A percentile compares a stretch with the other conserved stretches of the same genome.
Evolutionary conservation across 768 basidiomycete genomes (phyloP).

Genomic region (Cystobasidium ongulense): DNA sequence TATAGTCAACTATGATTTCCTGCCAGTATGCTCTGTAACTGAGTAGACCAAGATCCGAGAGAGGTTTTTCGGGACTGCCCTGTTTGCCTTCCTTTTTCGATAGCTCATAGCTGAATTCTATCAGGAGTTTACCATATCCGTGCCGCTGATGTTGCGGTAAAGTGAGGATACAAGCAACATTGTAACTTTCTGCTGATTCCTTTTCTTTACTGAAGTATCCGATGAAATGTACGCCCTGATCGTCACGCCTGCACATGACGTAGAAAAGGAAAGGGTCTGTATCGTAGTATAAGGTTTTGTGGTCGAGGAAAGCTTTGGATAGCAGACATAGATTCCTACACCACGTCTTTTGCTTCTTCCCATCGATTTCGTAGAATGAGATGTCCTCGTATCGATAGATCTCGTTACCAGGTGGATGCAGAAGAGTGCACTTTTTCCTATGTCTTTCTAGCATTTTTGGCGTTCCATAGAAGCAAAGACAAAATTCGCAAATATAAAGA

Average conservation of each 20-base stretch:
- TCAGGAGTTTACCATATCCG: constrained; percentile 88
- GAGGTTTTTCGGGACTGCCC: constrained; percentile 94
- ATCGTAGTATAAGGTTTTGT: constrained; percentile 99
- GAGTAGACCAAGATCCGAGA: constrained; percentile 85
- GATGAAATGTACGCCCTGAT: constrained; percentile 81
- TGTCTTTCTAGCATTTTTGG: constrained; percentile 85
- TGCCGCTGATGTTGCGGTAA: constrained; percentile 95
- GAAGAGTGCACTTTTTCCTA: constrained; percentile 76
- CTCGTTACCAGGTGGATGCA: constrained; percentile 97
- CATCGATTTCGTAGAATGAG: constrained; percentile 97
- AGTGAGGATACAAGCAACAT: constrained; percentile 97
- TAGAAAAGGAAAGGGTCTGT: constrained; percentile 99
- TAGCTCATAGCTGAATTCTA: constrained; percentile 96
- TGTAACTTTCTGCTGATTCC: constrained; percentile 94
- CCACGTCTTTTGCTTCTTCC: constrained; percentile 88
- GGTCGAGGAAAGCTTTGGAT: constrained; percentile 96
- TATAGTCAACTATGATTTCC: constrained; percentile 84
- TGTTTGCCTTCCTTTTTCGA: constrained; percentile 93
- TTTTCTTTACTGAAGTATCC: constrained; percentile 99
- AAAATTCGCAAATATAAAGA: constrained; percentile 97
- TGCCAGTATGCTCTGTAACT: constrained; percentile 95
- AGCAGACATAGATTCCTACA: constrained; percentile 92
- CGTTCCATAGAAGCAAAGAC: constrained; percentile 83
- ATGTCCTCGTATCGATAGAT: constrained; percentile 97
- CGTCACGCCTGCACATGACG: constrained; percentile 87